These are phyloP conservation scores for Apiotrichum siamense DNA, from an alignment of 1,284 basidiomycete genomes.

Conservation along the genomic window DNA sequence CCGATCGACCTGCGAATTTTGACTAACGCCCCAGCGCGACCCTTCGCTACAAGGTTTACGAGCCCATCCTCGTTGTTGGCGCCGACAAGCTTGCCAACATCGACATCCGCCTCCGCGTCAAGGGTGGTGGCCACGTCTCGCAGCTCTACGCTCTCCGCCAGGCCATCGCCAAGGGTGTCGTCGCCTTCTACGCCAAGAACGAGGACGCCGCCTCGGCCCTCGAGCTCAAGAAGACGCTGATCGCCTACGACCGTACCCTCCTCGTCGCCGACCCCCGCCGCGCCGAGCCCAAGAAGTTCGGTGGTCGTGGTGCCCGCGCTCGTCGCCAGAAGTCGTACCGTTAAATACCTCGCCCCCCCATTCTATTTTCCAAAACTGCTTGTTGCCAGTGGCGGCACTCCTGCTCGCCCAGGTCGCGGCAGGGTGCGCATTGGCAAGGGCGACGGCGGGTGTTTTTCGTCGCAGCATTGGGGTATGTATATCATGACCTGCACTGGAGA, in stretches of 20 bases:
- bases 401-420: conserved; percentile 17
- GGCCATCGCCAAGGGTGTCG: conserved; percentile 95
- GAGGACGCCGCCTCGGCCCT: conserved; percentile 95
- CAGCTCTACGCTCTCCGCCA: conserved; percentile 99
- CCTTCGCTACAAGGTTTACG: conserved; percentile 97
- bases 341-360: too few relatives aligned
- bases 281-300: conserved; percentile 99
- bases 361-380: too few relatives aligned
- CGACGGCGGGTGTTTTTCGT: conserved; percentile 13
- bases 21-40: conserved; percentile 55
- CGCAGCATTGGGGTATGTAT: conserved; percentile 25
- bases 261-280: conserved; percentile 97
- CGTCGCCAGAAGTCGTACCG: conserved; percentile 97
- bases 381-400: neutral
- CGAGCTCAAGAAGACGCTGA: conserved; percentile 93
- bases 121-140: conserved; percentile 98
- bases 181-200: conserved; percentile 98
- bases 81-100: conserved; percentile 76
- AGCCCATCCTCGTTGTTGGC: conserved; percentile 83
- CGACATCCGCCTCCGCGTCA: conserved; percentile 97
- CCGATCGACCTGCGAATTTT: too few relatives aligned
- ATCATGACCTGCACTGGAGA: conserved; percentile 18
- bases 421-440: conserved; percentile 5
- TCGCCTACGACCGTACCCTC: conserved; percentile 89
- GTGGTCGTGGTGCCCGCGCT: conserved; percentile 91